Evolutionary conservation across 257 asterid species (phyloP).

Genomic region (Nicotiana noctiflora): DNA sequence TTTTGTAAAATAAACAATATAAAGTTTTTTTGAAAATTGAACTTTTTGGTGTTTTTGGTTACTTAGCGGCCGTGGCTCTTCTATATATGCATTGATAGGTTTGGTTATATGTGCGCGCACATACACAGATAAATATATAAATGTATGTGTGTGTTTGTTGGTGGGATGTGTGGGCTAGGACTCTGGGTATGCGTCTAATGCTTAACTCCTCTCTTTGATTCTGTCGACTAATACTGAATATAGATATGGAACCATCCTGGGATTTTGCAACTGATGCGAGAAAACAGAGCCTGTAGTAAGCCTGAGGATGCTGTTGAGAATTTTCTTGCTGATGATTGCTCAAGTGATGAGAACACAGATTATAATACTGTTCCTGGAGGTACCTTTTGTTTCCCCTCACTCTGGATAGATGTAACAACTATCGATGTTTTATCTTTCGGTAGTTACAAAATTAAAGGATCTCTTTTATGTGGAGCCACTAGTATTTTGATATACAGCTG

Average conservation of each 20-base stretch:
- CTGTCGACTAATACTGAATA: conserved; percentile 12
- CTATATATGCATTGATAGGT: neutral
- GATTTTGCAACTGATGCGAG: conserved; percentile 74
- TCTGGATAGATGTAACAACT: neutral
- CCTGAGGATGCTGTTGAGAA: conserved; percentile 62
- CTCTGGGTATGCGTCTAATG: neutral
- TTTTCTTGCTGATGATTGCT: conserved; percentile 66
- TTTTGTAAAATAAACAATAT: neutral
- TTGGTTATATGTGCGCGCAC: neutral
- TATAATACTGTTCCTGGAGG: conserved; percentile 76
- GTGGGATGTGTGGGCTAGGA: neutral
- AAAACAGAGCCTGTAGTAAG: conserved; percentile 55
- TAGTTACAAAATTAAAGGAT: neutral
- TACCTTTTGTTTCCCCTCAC: conserved; percentile 18
- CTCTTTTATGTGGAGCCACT: neutral
- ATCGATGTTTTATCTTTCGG: neutral
- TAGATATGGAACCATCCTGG: conserved; percentile 99
- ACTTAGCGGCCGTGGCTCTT: neutral
- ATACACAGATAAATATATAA: neutral
- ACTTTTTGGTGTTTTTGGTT: neutral
- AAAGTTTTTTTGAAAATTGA: neutral
- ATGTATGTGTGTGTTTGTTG: neutral
- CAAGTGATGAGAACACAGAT: conserved; percentile 78
- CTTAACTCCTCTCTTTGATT: neutral
- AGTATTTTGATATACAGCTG: neutral